A percentile compares a stretch with the other conserved stretches of the same genome.
Evolutionary conservation across 1,284 basidiomycete species (phyloP).

Genomic region (Tilletia horrida): DNA sequence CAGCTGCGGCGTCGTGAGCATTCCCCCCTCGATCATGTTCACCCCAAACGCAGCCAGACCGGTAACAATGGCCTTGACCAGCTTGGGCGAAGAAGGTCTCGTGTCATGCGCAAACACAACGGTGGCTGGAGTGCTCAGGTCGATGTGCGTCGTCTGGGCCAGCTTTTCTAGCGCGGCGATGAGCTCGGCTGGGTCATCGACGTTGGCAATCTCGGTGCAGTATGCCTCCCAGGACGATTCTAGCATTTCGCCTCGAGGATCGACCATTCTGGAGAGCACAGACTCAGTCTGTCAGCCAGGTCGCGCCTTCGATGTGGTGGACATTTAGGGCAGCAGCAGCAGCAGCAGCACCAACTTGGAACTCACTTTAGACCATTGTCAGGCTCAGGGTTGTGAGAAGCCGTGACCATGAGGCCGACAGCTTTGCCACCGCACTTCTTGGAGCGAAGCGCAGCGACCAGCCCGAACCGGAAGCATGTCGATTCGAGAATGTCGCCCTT

Average conservation of each 20-base stretch:
- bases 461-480: constrained; percentile 85
- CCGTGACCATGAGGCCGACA: constrained; percentile 98
- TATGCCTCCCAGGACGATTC: constrained; percentile 86
- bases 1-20: constrained; percentile 89
- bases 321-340: too few species aligned
- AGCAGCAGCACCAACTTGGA: too few species aligned
- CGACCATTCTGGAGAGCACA: constrained; percentile 71
- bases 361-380: constrained; percentile 57
- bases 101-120: constrained; percentile 93
- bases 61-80: constrained; percentile 78
- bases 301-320: neutral
- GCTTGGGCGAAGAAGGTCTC: constrained; percentile 76
- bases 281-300: neutral
- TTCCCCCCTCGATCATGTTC: constrained; percentile 61
- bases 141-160: constrained; percentile 69
- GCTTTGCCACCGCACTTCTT: constrained; percentile 83
- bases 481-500: constrained; percentile 75
- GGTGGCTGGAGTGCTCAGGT: constrained; percentile 71
- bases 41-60: constrained; percentile 69
- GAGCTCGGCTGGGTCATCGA: constrained; percentile 70
- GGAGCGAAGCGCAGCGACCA: constrained; percentile 85
- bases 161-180: constrained; percentile 67
- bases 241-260: constrained; percentile 99
- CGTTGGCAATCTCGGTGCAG: constrained; percentile 87
- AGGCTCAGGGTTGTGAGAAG: constrained; percentile 93